Evolutionary conservation across 2,329 filamentous ascomycete genomes (phyloP), one percentile per base, ranked within the genome.

Genomic region (Plectosphaerella plurivora): DNA sequence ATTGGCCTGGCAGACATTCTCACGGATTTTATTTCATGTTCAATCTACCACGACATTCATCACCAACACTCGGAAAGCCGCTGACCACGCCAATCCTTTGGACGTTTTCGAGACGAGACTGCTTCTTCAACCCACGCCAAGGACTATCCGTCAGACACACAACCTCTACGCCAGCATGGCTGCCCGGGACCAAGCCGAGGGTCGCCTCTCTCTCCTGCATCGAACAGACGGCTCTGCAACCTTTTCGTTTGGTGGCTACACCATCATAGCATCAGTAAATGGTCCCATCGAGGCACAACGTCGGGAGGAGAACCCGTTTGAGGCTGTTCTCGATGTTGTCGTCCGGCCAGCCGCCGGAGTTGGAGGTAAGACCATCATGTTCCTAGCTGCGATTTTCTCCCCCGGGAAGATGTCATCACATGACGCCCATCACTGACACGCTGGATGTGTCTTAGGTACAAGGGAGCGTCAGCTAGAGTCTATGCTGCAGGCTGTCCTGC

Each of bases 271-370:
- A 52, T 87, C 90, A 14, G 91, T 96, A 59, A 97, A 96, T 70
- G 94, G 93, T 1, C 94, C 94, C 15, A 83, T 97, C 60, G 94
- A 99, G 73, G 90, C 93, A 15, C 84, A 86, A 61, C 83, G 92
- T 63, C 84, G 90, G 62, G 93, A 99, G 66, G 91, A 97, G 68
- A 83, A 94, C 59, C 88, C 94, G 8, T 92, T 96, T 69, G 91
- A 97, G 73, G 91, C 93, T 25, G 83, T 87, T 48, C 78, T 99
- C 59, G 94, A 97, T 70, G 89, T 99, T 53, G 85, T 93, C 66
- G 83, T 99, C 58, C 84, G 94, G 67, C 93, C 93, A 47, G 87
- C 88, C 36, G 85, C 87, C 57, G 92, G 92, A 15, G 86, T 94
- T 45, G 91, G 89, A 75, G 88, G 91, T 86, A 68, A 65, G 79